phyloP scores from a whole-genome alignment of 2,329 filamentous ascomycete species.

The Nemania sp. region DNA sequence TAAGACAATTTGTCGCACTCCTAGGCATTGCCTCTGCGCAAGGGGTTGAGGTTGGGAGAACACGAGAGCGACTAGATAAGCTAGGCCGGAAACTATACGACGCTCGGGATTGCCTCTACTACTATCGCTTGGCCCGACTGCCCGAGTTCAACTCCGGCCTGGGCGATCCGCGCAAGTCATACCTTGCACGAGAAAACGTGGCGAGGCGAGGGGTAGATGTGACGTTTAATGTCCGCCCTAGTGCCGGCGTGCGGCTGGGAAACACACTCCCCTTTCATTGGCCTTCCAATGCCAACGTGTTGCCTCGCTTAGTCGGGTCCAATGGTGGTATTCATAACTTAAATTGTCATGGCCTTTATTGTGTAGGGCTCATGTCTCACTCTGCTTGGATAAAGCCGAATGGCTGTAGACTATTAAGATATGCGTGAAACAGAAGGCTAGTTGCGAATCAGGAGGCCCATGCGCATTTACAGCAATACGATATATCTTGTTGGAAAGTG shows the following conservation, averaged over 20 bases:
- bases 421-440: not conserved
- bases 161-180: not conserved
- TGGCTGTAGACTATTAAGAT: not conserved
- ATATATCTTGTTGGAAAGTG: not conserved
- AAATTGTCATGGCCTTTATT: not conserved
- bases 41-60: not conserved
- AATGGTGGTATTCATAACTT: not conserved
- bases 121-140: too few relatives aligned
- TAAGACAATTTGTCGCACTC: not conserved
- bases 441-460: conserved; percentile 2
- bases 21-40: not conserved
- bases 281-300: not conserved
- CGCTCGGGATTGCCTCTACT: too few relatives aligned
- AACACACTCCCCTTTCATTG: not conserved
- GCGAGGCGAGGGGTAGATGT: not conserved
- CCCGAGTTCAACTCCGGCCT: not conserved
- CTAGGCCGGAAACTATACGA: not conserved
- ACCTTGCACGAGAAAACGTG: conserved; percentile 19
- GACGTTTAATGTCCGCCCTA: conserved; percentile 10
- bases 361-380: not conserved
- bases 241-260: conserved; percentile 6
- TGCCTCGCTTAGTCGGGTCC: conserved; percentile 5
- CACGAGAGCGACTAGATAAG: not conserved
- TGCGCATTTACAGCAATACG: not conserved
- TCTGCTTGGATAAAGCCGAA: not conserved